phyloP scores from a whole-genome alignment of 2,329 filamentous ascomycete species.

The Colletotrichum zoysiae region DNA sequence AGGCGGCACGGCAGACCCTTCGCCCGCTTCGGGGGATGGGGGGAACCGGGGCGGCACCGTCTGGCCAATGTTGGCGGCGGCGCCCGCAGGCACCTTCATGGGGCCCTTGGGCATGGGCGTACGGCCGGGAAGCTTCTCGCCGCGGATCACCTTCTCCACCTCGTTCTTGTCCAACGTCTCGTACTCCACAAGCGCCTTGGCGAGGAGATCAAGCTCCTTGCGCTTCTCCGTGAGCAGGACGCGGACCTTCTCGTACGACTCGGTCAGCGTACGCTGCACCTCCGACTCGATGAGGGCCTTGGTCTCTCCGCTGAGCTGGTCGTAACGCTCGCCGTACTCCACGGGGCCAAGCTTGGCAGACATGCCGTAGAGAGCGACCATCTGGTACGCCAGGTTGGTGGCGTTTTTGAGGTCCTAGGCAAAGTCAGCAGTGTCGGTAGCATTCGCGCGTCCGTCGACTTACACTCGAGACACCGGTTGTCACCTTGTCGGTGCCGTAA shows the following conservation, averaged over 20 bases:
- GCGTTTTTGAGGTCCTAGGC: conserved; percentile 85
- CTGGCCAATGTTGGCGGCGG: conserved; percentile 22
- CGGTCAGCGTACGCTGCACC: conserved; percentile 86
- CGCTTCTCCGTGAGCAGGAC: conserved; percentile 80
- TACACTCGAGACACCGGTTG: conserved; percentile 86
- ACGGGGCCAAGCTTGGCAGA: conserved; percentile 89
- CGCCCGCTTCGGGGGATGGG: conserved; percentile 26
- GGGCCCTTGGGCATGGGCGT: conserved; percentile 71
- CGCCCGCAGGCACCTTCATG: conserved; percentile 50
- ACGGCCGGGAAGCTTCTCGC: conserved; percentile 82
- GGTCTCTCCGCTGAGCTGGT: conserved; percentile 85
- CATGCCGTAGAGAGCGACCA: conserved; percentile 93
- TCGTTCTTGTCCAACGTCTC: conserved; percentile 92
- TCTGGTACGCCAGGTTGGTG: conserved; percentile 84
- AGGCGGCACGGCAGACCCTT: conserved; percentile 28
- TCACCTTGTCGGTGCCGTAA: conserved; percentile 91
- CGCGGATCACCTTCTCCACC: conserved; percentile 89
- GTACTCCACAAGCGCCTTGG: conserved; percentile 91
- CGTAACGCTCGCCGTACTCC: conserved; percentile 85
- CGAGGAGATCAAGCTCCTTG: conserved; percentile 87
- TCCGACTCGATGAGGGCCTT: conserved; percentile 89
- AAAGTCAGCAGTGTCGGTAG: conserved; percentile 45
- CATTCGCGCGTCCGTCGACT: conserved; percentile 49
- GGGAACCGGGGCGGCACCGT: conserved; percentile 3
- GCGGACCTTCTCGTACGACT: conserved; percentile 80